Percentiles rank a stretch among this genome's conserved stretches.
phyloP scores from a whole-genome alignment of 345 rosid species.

The Salix udensis region DNA sequence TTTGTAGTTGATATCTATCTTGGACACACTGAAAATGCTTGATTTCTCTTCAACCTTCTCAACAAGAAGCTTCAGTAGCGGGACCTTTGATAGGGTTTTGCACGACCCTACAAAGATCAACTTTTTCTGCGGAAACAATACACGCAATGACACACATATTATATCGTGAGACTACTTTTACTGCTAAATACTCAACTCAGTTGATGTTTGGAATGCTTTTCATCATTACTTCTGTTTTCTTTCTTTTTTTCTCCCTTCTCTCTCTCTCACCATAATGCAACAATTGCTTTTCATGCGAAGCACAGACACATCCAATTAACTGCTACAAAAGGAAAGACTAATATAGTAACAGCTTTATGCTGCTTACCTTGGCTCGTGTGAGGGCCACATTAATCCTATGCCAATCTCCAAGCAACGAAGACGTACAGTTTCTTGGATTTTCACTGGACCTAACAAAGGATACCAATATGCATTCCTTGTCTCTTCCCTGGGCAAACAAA shows the following conservation, averaged over 20 bases:
- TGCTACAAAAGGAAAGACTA: not conserved
- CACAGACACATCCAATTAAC: not conserved
- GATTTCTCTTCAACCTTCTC: constrained; percentile 70
- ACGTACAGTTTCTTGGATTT: constrained; percentile 50
- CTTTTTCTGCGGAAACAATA: constrained; percentile 54
- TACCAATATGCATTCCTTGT: constrained; percentile 83
- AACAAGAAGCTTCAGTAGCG: constrained; percentile 75
- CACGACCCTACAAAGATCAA: constrained; percentile 88
- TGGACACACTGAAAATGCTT: constrained; percentile 47
- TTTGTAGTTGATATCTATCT: constrained; percentile 30
- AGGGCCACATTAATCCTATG: constrained; percentile 94
- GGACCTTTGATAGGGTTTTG: constrained; percentile 68
- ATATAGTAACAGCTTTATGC: not conserved
- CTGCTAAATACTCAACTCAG: too few relatives aligned
- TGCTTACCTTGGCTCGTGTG: constrained; percentile 79
- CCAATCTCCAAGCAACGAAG: constrained; percentile 93
- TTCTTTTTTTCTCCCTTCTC: not conserved
- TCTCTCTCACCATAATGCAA: not conserved
- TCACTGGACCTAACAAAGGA: constrained; percentile 78
- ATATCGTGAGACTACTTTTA: not conserved
- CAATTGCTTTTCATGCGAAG: not conserved
- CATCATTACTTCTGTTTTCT: too few relatives aligned
- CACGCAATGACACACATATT: not conserved
- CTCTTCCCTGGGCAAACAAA: constrained; percentile 65
- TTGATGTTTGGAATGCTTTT: not conserved